Evolutionary conservation across 495 filamentous ascomycete genomes (phyloP).

Genomic region (Trichocladium uniseriatum): DNA sequence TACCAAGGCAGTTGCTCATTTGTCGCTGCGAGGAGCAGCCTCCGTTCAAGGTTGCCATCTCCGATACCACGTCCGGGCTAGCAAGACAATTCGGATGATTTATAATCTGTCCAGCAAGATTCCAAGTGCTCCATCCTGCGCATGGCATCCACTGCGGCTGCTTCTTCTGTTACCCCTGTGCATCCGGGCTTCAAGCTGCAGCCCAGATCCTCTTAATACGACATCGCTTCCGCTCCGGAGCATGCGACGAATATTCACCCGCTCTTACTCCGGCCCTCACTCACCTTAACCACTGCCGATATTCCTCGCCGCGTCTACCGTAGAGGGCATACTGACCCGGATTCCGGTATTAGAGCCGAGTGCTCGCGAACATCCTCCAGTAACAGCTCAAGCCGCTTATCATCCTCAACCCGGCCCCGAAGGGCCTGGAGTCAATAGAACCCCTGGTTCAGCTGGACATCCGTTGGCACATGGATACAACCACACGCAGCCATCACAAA

Average conservation of each 20-base stretch:
- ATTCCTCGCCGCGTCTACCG: not conserved
- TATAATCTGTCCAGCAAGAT: slow-evolving; percentile 2
- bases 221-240: not conserved
- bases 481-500: slow-evolving; percentile 16
- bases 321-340: slow-evolving; percentile 11
- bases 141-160: not conserved
- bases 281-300: not conserved
- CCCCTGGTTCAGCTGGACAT: slow-evolving; percentile 13
- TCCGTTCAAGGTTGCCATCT: no score
- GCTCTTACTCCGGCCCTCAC: not conserved
- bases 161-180: not conserved
- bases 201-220: not conserved
- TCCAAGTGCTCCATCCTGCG: not conserved
- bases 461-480: slow-evolving; percentile 28
- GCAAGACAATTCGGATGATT: not conserved
- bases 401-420: slow-evolving; percentile 17
- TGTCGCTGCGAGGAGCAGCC: no score
- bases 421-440: slow-evolving; percentile 10
- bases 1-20: not conserved
- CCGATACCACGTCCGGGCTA: not conserved
- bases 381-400: slow-evolving; percentile 17
- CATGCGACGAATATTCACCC: not conserved
- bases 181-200: slow-evolving; percentile 1
- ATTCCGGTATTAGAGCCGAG: slow-evolving; percentile 16
- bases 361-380: slow-evolving; percentile 17